Evolutionary conservation across 768 basidiomycete genomes (phyloP), one percentile per base, ranked within the genome.

Genomic region (Lyophyllum decastes): DNA sequence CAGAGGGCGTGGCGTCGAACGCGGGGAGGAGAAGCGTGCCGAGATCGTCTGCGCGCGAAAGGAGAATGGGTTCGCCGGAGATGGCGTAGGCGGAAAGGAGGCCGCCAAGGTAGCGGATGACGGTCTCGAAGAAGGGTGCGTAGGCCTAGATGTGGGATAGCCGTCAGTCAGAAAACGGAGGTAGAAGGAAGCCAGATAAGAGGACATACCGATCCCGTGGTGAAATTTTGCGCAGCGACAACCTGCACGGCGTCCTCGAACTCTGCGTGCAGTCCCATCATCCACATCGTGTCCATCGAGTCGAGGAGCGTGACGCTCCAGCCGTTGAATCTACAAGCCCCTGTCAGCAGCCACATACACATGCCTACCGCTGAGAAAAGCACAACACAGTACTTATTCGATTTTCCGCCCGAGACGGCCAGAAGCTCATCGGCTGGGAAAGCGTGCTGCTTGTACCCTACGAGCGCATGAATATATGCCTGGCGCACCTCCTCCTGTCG

Each of bases 51-150:
- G 92, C 89, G 10, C 84, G 82, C 1, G 73, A 60, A 8, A 90
- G 80, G 22, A 89, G 78, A 5, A 87, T 70, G 0, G 77, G 71
- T 38, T 90, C 84, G 0, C 77, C 76, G 0, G 89, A 88, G 2
- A 94, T 78, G n/a, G 90, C 84, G 67, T 92, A 87, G 0, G 90
- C 88, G 16, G 86, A 88, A 2, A 93, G 77, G 0, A 92, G 71
- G 1, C 92, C 92, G 2, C 92, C 92, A 2, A 95, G 74, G 59
- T 81, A 78, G 8, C 91, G 84, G 55, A 94, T 94, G 22, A 86
- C 85, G 0, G 90, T 92, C 74, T 93, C 87, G 58, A 87, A 88
- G 69, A 88, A 87, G 0, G 82, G 82, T 10, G 76, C 81, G 57
- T 66, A 75, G 16, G 11, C 6, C 35, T 38, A 30, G 30, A 30